phyloP scores from a whole-genome alignment of 2,329 filamentous ascomycete genomes.

The Massarina eburnea region DNA sequence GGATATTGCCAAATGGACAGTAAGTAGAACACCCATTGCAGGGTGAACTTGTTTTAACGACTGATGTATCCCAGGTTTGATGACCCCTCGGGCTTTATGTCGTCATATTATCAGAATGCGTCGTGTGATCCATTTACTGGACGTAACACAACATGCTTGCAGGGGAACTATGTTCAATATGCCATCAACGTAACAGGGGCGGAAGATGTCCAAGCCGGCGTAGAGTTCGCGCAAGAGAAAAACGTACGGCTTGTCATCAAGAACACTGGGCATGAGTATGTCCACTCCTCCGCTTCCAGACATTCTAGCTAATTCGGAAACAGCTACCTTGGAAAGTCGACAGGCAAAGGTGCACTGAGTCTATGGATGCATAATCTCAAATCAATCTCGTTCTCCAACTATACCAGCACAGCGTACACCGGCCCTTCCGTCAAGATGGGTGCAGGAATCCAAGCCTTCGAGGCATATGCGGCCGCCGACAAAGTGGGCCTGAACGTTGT shows the following conservation, averaged over 20 bases:
- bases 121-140: constrained; percentile 9
- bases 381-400: constrained; percentile 16
- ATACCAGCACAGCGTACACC: constrained; percentile 8
- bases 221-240: constrained; percentile 13
- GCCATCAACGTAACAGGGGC: constrained; percentile 31
- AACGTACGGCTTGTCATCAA: constrained; percentile 15
- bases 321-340: constrained; percentile 19
- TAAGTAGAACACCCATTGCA: background rate
- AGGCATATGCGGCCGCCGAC: constrained; percentile 4
- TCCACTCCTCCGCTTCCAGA: constrained; percentile 28
- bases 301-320: background rate
- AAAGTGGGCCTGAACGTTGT: constrained; percentile 23
- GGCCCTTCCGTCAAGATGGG: constrained; percentile 14
- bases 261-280: constrained; percentile 10
- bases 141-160: constrained; percentile 7
- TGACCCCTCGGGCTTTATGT: constrained; percentile 8
- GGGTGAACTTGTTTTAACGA: background rate
- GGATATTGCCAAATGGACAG: constrained; percentile 3
- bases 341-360: constrained; percentile 15
- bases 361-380: constrained; percentile 28
- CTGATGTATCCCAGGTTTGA: constrained; percentile 1
- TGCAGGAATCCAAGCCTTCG: constrained; percentile 14
- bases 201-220: constrained; percentile 6
- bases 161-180: constrained; percentile 28
- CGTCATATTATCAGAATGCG: constrained; percentile 5